Evolutionary conservation across 164 flowering plant genomes (phyloP).

Genomic region (Kalanchoe fedtschenkoi): DNA sequence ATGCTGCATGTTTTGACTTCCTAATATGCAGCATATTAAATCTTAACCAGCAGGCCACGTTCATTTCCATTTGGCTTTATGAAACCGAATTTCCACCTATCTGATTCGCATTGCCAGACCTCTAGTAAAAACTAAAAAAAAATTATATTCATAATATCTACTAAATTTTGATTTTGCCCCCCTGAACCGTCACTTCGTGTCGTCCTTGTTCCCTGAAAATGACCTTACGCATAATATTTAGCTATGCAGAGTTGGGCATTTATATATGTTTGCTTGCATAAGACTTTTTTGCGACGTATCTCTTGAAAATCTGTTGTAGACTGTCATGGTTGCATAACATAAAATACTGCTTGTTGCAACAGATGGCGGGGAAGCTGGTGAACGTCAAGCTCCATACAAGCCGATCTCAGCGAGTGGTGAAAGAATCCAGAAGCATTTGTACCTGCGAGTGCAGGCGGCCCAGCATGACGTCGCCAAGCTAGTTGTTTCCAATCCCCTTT

Average conservation of each 20-base stretch:
- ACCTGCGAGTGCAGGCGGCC: slow-evolving; percentile 60
- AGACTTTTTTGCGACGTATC: not conserved
- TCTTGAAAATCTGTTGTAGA: not conserved
- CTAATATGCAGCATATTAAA: not conserved
- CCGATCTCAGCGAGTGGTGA: slow-evolving; percentile 72
- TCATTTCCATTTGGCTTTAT: not conserved
- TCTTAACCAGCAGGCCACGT: not conserved
- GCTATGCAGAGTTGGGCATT: not conserved
- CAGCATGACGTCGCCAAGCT: slow-evolving; percentile 22
- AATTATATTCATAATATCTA: too few species aligned
- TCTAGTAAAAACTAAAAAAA: too few species aligned
- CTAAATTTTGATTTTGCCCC: too few species aligned
- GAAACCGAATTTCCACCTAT: not conserved
- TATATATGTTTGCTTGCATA: not conserved
- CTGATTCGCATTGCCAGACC: too few species aligned
- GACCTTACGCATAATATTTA: not conserved
- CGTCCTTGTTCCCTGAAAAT: not conserved
- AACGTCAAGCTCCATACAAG: slow-evolving; percentile 78
- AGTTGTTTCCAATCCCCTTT: not conserved
- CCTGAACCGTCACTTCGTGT: not conserved
- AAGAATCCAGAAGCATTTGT: slow-evolving; percentile 67
- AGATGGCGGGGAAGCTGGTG: slow-evolving; percentile 81
- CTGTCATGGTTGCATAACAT: not conserved
- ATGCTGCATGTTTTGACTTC: not conserved
- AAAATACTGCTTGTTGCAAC: slow-evolving; percentile 11